Base-by-base conservation (phyloP, 129 eudicot genomes). In the Calendula officinalis region DNA sequence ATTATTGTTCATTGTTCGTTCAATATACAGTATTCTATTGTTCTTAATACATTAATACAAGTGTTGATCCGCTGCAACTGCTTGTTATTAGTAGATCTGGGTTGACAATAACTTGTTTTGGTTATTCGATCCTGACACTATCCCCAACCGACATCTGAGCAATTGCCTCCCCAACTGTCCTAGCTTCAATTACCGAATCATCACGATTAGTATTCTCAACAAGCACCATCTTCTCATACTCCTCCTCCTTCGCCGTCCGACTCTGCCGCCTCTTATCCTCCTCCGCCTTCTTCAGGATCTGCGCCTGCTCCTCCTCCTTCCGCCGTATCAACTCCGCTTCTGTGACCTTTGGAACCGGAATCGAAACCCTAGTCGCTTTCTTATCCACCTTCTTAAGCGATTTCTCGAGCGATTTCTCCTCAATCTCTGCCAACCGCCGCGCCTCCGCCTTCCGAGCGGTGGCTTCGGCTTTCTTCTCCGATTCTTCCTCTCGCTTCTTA, bases 401-500 rank as follows among this genome's bases (percentile, higher is more conserved):
- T 54, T 88, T 88, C 66, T 85, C 95, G 14, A 92, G 78, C 35
- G 88, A 96, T 79, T 81, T 83, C 70, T 91, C 96, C 60, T 91
- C 98, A 8, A 63, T 64, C 76, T 91, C 98, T 3, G 95, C 96
- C 6, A 91, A 30, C 5, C 96, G 86, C 10, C 89, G 79, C 2
- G 78, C 96, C 75, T 91, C 98, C 34, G 95, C 91, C 64, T 91
- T 91, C 16, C 80, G 73, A 3, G 95, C 96, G 13, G 88, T 81
- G 7, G 87, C 84, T 59, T 91, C 96, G n/a, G 96, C 95, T 16
- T 84, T 80, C 74, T 91, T 91, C 71, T 91, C 94, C 5, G 94
- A 88, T 22, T 91, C 98, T 69, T 91, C 98, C 38, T 91, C 98
- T 1, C 91, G 90, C 14, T 91, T 91, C 85, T 87, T 91, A 4